phyloP scores from a whole-genome alignment of 441 rosid genomes.

The Adansonia rubrostipa region DNA sequence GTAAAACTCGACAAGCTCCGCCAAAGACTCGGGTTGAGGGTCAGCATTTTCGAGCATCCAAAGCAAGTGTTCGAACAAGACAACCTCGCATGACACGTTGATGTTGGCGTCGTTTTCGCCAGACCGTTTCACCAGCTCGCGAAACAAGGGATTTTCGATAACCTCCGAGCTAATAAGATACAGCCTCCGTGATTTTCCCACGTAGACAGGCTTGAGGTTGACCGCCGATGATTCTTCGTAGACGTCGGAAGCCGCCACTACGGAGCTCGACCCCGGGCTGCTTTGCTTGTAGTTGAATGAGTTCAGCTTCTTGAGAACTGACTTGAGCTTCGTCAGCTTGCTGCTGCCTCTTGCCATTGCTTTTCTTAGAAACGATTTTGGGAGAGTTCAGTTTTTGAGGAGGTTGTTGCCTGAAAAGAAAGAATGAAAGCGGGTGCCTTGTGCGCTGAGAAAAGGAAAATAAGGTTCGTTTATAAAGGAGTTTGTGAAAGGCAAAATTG shows the following conservation, averaged over 20 bases:
- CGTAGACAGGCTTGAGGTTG: slow-evolving; percentile 56
- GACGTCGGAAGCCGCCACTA: slow-evolving; percentile 29
- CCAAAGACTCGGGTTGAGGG: slow-evolving; percentile 63
- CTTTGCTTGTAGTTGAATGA: slow-evolving; percentile 66
- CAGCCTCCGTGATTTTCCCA: slow-evolving; percentile 53
- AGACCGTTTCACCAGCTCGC: slow-evolving; percentile 65
- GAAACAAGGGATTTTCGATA: slow-evolving; percentile 41
- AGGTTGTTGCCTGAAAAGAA: background rate
- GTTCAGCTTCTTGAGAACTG: slow-evolving; percentile 77
- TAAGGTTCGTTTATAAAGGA: slow-evolving; percentile 37
- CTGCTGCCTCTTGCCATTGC: slow-evolving; percentile 76
- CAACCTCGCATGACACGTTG: slow-evolving; percentile 77
- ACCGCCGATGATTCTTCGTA: slow-evolving; percentile 35
- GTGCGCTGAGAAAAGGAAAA: slow-evolving; percentile 20
- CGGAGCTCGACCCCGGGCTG: slow-evolving; percentile 38
- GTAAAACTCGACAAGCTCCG: slow-evolving; percentile 80
- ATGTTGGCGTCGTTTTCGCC: slow-evolving; percentile 41
- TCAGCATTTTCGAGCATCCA: slow-evolving; percentile 90
- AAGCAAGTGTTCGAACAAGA: slow-evolving; percentile 86
- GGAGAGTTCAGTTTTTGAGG: background rate
- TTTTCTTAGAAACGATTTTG: background rate
- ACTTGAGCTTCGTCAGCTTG: slow-evolving; percentile 71
- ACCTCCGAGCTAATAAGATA: slow-evolving; percentile 53
- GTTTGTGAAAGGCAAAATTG: slow-evolving; percentile 23
- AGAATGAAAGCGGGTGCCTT: background rate